phyloP scores from a whole-genome alignment of 768 basidiomycete genomes.

The Mycena albidolilacea region DNA sequence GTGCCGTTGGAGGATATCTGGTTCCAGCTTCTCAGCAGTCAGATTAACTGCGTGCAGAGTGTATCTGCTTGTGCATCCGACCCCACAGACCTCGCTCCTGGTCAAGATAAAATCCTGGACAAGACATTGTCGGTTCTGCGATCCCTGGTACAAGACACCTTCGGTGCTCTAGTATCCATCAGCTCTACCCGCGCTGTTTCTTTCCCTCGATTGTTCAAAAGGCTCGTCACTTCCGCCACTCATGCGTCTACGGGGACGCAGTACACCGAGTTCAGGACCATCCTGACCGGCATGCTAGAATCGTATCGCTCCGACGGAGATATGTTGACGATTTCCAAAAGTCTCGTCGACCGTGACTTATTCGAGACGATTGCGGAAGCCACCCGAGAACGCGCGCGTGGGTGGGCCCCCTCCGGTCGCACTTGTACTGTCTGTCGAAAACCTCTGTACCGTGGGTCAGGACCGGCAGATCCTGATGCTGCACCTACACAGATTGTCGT shows the following conservation, averaged over 20 bases:
- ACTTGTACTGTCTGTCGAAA: conserved; percentile 70
- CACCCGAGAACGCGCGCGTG: conserved; percentile 68
- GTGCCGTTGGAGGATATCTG: conserved; percentile 86
- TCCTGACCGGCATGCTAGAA: conserved; percentile 96
- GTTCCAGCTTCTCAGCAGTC: conserved; percentile 87
- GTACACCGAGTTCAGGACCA: conserved; percentile 93
- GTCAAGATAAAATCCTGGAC: conserved; percentile 36
- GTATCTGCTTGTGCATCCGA: conserved; percentile 63
- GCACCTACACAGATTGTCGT: conserved; percentile 57
- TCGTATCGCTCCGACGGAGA: conserved; percentile 95
- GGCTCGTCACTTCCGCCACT: conserved; percentile 83
- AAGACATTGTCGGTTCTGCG: conserved; percentile 70
- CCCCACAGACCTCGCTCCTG: conserved; percentile 36
- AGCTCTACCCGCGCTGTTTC: conserved; percentile 86
- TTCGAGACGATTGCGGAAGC: conserved; percentile 79
- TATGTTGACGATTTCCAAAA: conserved; percentile 87
- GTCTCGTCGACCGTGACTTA: conserved; percentile 85
- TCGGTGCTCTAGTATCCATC: conserved; percentile 87
- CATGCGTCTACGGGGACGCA: conserved; percentile 70
- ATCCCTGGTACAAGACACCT: conserved; percentile 85
- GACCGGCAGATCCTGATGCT: conserved; percentile 33
- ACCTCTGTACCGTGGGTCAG: conserved; percentile 51
- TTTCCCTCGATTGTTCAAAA: conserved; percentile 93
- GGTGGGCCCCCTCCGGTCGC: conserved; percentile 71
- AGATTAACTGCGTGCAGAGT: conserved; percentile 84